A percentile compares a stretch with the other conserved stretches of the same genome.
Evolutionary conservation across 1,284 basidiomycete genomes (phyloP).

Genomic region (Ganoderma sp.): DNA sequence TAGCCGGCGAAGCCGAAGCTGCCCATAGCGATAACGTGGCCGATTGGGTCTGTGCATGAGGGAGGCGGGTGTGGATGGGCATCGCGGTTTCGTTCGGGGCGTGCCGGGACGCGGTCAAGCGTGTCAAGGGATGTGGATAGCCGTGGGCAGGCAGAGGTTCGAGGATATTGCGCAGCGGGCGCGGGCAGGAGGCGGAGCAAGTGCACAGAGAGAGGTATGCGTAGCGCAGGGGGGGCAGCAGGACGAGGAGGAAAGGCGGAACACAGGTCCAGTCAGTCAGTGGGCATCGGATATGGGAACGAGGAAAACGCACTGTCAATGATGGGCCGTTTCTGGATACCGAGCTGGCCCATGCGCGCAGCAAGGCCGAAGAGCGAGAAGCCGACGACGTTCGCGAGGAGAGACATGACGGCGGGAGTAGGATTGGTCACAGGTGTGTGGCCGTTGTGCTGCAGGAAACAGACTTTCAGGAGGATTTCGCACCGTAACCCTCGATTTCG

Average conservation of each 20-base stretch:
- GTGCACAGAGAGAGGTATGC: neutral
- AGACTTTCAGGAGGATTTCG: constrained; percentile 5
- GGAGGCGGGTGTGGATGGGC: neutral
- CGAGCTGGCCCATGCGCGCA: constrained; percentile 80
- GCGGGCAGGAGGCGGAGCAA: neutral
- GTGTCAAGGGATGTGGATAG: neutral
- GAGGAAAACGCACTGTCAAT: constrained; percentile 62
- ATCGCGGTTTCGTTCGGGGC: neutral
- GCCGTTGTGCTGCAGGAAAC: constrained; percentile 1
- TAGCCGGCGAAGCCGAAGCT: constrained; percentile 72
- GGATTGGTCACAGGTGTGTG: constrained; percentile 9
- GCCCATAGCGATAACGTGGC: constrained; percentile 68
- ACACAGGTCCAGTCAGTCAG: constrained; percentile 3
- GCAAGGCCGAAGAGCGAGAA: constrained; percentile 82
- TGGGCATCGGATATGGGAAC: neutral
- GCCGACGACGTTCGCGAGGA: constrained; percentile 76
- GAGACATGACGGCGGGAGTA: constrained; percentile 58
- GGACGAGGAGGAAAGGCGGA: neutral
- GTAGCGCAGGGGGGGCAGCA: neutral
- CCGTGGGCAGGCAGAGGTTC: neutral
- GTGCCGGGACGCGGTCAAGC: neutral
- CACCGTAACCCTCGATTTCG: neutral
- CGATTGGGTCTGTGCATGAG: constrained; percentile 58
- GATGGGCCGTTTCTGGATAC: constrained; percentile 73
- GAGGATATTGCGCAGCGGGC: neutral